phyloP scores from a whole-genome alignment of 257 asterid species.

The Paraleonurus japonicus region DNA sequence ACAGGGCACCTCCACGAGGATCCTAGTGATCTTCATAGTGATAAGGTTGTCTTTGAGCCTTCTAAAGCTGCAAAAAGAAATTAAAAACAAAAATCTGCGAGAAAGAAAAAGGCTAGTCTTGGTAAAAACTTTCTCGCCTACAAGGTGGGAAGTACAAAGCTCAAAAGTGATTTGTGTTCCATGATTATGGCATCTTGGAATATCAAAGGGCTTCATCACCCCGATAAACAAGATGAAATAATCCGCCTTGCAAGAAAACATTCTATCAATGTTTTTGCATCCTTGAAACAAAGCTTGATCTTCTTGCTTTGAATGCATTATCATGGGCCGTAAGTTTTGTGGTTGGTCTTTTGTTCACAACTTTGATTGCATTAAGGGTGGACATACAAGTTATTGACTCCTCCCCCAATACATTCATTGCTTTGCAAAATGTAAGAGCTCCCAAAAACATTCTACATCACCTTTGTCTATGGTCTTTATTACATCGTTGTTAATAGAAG shows the following conservation, averaged over 20 bases:
- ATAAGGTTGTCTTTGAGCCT: too few relatives aligned
- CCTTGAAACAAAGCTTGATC: not conserved
- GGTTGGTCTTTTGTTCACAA: not conserved
- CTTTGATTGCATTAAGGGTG: not conserved
- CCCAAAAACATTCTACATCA: not conserved
- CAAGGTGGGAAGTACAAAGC: not conserved
- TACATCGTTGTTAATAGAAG: not conserved
- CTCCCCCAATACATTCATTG: not conserved
- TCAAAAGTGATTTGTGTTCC: not conserved
- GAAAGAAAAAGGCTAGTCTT: not conserved
- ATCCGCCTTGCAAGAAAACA: not conserved
- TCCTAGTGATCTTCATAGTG: too few relatives aligned
- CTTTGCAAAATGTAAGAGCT: not conserved
- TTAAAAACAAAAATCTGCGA: too few relatives aligned
- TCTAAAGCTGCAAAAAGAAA: too few relatives aligned
- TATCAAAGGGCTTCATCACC: not conserved
- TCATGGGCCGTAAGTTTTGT: not conserved
- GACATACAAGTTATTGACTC: not conserved
- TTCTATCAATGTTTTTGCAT: not conserved
- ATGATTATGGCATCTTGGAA: not conserved
- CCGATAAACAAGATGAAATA: not conserved
- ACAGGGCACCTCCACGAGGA: too few relatives aligned
- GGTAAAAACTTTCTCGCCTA: not conserved
- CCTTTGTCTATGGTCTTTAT: not conserved
- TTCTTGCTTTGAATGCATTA: too few relatives aligned